Conservation (phyloP, 176 grass and related monocot species). For the Areca catechu region DNA sequence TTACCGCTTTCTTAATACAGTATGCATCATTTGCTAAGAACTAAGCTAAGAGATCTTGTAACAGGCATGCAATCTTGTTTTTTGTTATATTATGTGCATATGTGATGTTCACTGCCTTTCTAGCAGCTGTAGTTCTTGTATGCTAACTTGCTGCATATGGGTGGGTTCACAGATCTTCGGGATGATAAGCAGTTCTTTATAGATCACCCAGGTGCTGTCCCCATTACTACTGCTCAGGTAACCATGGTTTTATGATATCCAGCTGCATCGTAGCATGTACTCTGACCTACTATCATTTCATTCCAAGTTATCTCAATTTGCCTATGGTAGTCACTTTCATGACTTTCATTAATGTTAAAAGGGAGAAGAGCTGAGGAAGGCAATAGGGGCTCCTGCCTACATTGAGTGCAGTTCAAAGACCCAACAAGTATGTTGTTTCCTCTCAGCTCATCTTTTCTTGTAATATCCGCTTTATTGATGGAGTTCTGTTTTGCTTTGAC, state of each 20-base stretch:
- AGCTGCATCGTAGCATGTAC: background rate
- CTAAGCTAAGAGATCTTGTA: no score
- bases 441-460: background rate
- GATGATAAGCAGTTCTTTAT: constrained; percentile 37
- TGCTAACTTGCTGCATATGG: constrained; percentile 5
- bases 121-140: constrained; percentile 6
- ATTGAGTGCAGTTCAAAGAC: constrained; percentile 75
- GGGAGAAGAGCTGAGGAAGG: constrained; percentile 71
- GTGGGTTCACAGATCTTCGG: constrained; percentile 25
- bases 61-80: background rate
- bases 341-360: constrained; percentile 21
- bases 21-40: no score
- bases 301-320: background rate
- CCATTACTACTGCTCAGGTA: constrained; percentile 31
- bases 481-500: background rate
- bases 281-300: background rate
- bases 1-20: no score
- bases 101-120: background rate
- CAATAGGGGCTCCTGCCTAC: constrained; percentile 53
- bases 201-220: constrained; percentile 32
- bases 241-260: constrained; percentile 1
- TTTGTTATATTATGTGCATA: background rate
- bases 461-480: constrained; percentile 16
- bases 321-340: background rate
- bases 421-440: constrained; percentile 45